Percentiles rank a stretch among this genome's conserved stretches.
These are phyloP conservation scores for Kluyveromyces nonfermentans DNA, from an alignment of 805 yeast species.

Conservation along the genomic window DNA sequence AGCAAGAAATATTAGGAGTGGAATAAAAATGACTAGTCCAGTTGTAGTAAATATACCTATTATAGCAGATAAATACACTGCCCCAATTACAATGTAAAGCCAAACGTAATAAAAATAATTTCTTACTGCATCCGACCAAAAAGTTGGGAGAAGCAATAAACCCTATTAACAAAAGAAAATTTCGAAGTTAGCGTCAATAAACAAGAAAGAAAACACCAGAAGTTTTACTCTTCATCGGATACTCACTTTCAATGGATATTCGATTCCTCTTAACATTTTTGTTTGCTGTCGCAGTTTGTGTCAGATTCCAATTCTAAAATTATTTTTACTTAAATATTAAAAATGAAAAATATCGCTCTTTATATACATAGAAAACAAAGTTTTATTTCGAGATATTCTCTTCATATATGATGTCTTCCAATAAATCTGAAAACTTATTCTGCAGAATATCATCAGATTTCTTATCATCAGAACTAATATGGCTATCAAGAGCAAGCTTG, in stretches of 20 bases:
- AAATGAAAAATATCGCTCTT: too few species aligned
- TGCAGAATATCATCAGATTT: constrained; percentile 35
- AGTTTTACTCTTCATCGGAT: too few species aligned
- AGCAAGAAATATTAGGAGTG: background rate
- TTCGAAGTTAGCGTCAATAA: background rate
- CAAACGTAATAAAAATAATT: constrained; percentile 2
- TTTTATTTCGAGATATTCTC: constrained; percentile 9
- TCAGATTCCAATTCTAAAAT: background rate
- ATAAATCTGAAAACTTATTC: constrained; percentile 42
- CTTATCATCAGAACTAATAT: constrained; percentile 37
- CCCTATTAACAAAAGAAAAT: background rate
- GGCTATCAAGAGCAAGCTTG: constrained; percentile 72
- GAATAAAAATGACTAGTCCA: constrained; percentile 1
- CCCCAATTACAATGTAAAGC: background rate
- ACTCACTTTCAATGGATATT: constrained; percentile 1
- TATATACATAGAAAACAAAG: background rate
- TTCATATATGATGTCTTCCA: constrained; percentile 29
- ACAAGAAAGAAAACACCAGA: too few species aligned
- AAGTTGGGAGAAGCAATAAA: background rate
- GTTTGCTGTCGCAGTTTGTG: background rate
- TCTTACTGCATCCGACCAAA: constrained; percentile 3
- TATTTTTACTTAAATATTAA: too few species aligned
- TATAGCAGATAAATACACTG: background rate
- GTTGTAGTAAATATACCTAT: background rate
- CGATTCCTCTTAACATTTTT: background rate